Conservation (phyloP, 352 stramenopile species). For the Blastocystis sp. region DNA sequence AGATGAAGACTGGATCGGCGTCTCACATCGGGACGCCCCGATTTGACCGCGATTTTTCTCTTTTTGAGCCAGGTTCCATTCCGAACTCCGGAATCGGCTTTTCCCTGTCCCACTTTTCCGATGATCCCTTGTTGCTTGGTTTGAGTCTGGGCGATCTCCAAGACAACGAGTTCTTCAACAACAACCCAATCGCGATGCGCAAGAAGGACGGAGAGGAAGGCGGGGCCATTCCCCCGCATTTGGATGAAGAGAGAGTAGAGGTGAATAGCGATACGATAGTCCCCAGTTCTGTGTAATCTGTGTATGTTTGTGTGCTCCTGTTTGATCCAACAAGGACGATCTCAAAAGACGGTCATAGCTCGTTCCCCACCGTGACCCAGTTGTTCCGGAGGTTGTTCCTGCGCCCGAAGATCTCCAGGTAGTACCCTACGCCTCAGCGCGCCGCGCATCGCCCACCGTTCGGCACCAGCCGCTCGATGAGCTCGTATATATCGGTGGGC, state of each 20-base stretch:
- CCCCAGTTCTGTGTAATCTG: too few relatives aligned
- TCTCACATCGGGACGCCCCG: neutral
- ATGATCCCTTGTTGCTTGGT: neutral
- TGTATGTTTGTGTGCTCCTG: too few relatives aligned
- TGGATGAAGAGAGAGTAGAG: too few relatives aligned
- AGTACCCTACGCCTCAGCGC: constrained; percentile 64
- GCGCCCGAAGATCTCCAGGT: constrained; percentile 72
- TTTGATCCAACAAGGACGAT: constrained; percentile 15
- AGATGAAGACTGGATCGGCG: neutral
- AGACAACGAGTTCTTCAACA: neutral
- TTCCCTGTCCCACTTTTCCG: neutral
- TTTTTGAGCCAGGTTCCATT: neutral
- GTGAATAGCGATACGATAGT: too few relatives aligned
- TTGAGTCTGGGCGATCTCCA: neutral
- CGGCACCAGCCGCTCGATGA: constrained; percentile 72
- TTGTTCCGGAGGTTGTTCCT: constrained; percentile 72
- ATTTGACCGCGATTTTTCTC: neutral
- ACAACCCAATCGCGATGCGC: neutral
- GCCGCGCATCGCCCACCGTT: constrained; percentile 18
- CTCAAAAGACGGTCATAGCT: constrained; percentile 57
- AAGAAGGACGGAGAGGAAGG: neutral
- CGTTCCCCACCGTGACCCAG: constrained; percentile 70
- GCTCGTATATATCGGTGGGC: constrained; percentile 72
- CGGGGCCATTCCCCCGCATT: too few relatives aligned
- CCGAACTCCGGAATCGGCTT: neutral